Evolutionary conservation across 2,329 filamentous ascomycete genomes (phyloP).

Genomic region (Ceratocystis colombiana): DNA sequence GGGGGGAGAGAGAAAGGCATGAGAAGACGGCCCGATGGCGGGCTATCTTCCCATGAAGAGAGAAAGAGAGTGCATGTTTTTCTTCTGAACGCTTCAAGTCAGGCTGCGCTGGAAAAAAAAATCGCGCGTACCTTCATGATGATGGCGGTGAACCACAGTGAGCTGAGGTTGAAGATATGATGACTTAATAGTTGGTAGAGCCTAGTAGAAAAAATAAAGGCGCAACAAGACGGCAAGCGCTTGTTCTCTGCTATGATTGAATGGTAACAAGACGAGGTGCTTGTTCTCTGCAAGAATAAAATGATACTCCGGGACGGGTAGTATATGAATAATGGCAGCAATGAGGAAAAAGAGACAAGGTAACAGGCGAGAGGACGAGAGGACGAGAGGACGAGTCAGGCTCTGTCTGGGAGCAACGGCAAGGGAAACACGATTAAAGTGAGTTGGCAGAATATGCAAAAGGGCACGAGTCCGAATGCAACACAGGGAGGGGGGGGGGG

Average conservation of each 20-base stretch:
- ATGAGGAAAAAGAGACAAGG: too few relatives aligned
- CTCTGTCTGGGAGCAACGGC: too few relatives aligned
- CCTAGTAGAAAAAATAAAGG: background rate
- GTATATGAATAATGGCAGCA: background rate
- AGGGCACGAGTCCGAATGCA: slow-evolving; percentile 1
- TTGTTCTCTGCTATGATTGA: background rate
- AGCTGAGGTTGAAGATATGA: slow-evolving; percentile 25
- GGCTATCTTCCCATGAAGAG: background rate
- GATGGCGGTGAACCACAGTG: slow-evolving; percentile 26
- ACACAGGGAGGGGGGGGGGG: background rate
- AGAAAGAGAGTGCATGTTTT: slow-evolving; percentile 14
- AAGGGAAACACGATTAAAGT: background rate
- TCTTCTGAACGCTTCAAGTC: slow-evolving; percentile 26
- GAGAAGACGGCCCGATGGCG: too few relatives aligned
- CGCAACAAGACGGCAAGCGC: slow-evolving; percentile 1
- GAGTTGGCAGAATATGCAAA: slow-evolving; percentile 9
- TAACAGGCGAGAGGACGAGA: too few relatives aligned
- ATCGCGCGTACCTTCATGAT: slow-evolving; percentile 26
- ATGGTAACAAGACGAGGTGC: slow-evolving; percentile 4
- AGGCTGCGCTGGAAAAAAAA: slow-evolving; percentile 25
- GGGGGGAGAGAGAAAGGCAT: background rate
- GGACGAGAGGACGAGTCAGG: too few relatives aligned
- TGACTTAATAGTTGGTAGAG: slow-evolving; percentile 6
- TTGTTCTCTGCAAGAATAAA: slow-evolving; percentile 15
- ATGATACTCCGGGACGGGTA: background rate